Conservation (phyloP, 306 rosid species). For the Ochetophila trinervis region DNA sequence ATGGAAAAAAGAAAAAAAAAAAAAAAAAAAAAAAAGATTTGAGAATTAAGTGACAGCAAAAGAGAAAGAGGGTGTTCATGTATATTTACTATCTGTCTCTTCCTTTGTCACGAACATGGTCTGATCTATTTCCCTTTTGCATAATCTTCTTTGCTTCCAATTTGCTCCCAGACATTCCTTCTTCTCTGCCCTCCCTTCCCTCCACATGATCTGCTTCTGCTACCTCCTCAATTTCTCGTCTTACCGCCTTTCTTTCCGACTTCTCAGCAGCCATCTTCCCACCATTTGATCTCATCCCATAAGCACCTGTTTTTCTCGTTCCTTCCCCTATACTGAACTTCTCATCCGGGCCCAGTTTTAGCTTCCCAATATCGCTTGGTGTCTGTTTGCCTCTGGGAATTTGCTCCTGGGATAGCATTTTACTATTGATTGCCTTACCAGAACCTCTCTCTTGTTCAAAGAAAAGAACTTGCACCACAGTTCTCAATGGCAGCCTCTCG, state of each 20-base stretch:
- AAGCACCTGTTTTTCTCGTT: constrained; percentile 36
- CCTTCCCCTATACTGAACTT: constrained; percentile 38
- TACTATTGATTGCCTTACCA: constrained; percentile 25
- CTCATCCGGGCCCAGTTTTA: constrained; percentile 40
- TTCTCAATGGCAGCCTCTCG: constrained; percentile 75
- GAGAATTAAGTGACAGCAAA: neutral
- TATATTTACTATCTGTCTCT: constrained; percentile 38
- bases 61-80: neutral
- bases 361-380: constrained; percentile 39
- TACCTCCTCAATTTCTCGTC: constrained; percentile 33
- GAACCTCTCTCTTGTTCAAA: constrained; percentile 70
- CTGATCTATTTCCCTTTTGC: constrained; percentile 59
- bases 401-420: constrained; percentile 42
- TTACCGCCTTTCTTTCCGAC: constrained; percentile 40
- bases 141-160: constrained; percentile 48
- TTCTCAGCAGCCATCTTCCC: constrained; percentile 41
- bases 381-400: constrained; percentile 41
- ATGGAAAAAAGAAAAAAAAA: neutral
- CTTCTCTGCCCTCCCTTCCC: constrained; percentile 36
- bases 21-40: neutral
- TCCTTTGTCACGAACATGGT: constrained; percentile 54
- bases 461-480: constrained; percentile 79
- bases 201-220: constrained; percentile 25
- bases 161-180: constrained; percentile 35
- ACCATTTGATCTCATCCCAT: constrained; percentile 43